phyloP scores from a whole-genome alignment of 305 asterid genomes.

The Fraxinus dipetala region DNA sequence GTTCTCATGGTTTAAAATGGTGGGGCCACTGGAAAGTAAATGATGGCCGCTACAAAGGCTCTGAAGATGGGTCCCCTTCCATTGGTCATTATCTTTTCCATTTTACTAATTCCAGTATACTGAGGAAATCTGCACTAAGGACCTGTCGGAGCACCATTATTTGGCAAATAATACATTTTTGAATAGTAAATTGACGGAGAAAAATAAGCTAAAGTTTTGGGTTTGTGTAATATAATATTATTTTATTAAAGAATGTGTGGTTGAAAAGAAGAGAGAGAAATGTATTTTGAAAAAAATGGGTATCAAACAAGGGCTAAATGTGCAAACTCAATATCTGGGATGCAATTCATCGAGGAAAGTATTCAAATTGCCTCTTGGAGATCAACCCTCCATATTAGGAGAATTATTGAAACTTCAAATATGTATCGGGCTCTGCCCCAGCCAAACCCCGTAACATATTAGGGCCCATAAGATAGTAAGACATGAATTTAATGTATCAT shows the following conservation, averaged over 20 bases:
- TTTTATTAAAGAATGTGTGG: too few species aligned
- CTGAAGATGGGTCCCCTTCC: background rate
- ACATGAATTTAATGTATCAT: background rate
- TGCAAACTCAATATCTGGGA: background rate
- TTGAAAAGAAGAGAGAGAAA: too few species aligned
- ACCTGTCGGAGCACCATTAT: too few species aligned
- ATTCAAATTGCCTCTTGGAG: background rate
- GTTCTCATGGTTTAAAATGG: background rate
- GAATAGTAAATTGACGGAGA: too few species aligned
- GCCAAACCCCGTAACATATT: background rate
- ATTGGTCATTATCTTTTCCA: background rate
- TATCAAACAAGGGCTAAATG: background rate
- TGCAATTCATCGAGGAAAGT: background rate
- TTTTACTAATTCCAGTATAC: background rate
- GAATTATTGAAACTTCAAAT: background rate
- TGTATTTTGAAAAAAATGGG: too few species aligned
- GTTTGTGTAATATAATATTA: too few species aligned
- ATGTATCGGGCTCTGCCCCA: background rate
- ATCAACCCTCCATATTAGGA: background rate
- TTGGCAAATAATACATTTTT: too few species aligned
- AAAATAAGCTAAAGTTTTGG: too few species aligned
- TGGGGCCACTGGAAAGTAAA: too few species aligned
- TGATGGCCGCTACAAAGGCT: background rate
- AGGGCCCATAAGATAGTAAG: background rate
- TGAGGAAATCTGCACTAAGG: background rate